Evolutionary conservation across 2,329 filamentous ascomycete genomes (phyloP), one percentile per base, ranked within the genome.

Genomic region (Xylariaceae sp.): DNA sequence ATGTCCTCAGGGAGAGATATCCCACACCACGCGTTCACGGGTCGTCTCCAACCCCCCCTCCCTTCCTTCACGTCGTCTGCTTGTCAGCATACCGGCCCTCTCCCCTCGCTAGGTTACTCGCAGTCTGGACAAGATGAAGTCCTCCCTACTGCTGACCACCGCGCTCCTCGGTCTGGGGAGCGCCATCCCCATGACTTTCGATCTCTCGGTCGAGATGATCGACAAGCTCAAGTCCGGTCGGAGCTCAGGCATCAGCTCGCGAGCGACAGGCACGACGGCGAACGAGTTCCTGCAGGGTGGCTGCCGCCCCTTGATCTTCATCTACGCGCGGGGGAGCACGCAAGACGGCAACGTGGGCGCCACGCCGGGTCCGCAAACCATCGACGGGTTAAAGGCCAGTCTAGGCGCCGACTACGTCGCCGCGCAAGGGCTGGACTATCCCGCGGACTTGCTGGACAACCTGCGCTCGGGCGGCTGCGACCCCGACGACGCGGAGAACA

Each of bases 331-430:
- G 17, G 76, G 74, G 1, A 76, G 72, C 3, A 73, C 70, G 8
- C 75, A 78, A 47, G 53, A 65, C 1, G 76, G 75, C 41, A 77
- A 77, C 51, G 65, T 76, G 52, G 69, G 69, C 17, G 60, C 60
- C 9, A 61, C 65, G 6, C 69, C 69, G 8, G 70, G 70, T 1
- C 68, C 68, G 49, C 62, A 72, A 4, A 76, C 75, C 1, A 86
- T 89, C 55, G 71, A 73, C 6, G 75, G 80, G 46, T 76, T 89
- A 12, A 85, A 79, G 3, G 67, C 76, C 1, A 73, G 78, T 12
- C 53, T 69, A 8, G 65, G 65, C 17, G 21, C 50, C 4, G 16
- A 31, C 14, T 12, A 16, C 1, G 66, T 70, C 7, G 67, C 67
- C 0, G 67, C 67, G 11, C 67, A 70, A 37, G 67, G 67, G 0